Evolutionary conservation across 805 yeast species (phyloP).

Genomic region (Kodamaea sagamina): DNA sequence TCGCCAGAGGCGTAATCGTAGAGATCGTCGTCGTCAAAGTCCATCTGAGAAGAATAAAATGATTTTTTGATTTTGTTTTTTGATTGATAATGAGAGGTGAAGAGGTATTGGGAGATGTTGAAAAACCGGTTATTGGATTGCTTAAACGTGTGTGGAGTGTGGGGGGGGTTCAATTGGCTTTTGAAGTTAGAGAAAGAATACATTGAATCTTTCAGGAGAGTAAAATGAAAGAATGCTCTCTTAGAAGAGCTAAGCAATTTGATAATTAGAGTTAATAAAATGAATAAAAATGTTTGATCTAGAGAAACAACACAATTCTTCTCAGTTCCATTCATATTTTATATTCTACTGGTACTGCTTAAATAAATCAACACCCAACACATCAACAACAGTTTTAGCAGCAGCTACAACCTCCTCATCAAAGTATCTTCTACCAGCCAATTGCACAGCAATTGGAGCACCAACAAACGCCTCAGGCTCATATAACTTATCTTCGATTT

Average conservation of each 20-base stretch:
- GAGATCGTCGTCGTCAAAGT: constrained; percentile 27
- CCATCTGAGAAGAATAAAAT: constrained; percentile 11
- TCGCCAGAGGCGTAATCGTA: constrained; percentile 28
- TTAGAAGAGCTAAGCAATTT: too few species aligned
- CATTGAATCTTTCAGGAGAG: too few species aligned
- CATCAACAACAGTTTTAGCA: constrained; percentile 40
- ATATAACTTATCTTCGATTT: constrained; percentile 50
- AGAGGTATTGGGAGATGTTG: not conserved
- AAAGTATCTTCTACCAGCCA: constrained; percentile 53
- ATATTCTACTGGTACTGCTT: constrained; percentile 19
- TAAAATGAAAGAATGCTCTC: too few species aligned
- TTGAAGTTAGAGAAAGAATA: too few species aligned
- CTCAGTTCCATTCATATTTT: constrained; percentile 5
- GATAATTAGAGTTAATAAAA: too few species aligned
- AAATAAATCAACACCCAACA: constrained; percentile 32
- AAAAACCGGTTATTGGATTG: too few species aligned
- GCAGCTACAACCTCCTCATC: constrained; percentile 60
- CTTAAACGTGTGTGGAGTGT: too few species aligned
- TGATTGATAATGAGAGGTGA: not conserved
- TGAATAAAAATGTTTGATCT: too few species aligned
- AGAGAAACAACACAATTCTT: too few species aligned
- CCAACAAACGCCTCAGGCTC: constrained; percentile 48
- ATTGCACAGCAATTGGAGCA: constrained; percentile 59
- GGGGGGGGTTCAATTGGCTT: too few species aligned
- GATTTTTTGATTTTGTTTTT: not conserved